Evolutionary conservation across 257 asterid genomes (phyloP).

Genomic region (Handroanthus guayacan): DNA sequence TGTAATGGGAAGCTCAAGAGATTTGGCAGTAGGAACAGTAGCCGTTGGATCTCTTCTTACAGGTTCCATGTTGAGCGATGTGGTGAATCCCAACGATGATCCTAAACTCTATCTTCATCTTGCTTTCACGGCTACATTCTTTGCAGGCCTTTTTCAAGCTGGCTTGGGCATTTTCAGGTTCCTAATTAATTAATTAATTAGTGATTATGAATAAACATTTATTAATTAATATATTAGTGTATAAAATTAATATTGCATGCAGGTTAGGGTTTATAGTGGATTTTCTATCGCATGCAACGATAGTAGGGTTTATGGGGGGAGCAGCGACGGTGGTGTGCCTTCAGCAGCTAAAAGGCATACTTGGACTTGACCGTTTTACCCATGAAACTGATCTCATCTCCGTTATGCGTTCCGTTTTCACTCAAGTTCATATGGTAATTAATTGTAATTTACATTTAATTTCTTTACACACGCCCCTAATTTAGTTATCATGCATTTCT

Average conservation of each 20-base stretch:
- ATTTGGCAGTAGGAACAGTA: slow-evolving; percentile 87
- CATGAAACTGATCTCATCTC: slow-evolving; percentile 76
- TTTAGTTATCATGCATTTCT: no score
- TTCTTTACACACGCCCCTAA: no score
- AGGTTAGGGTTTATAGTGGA: slow-evolving; percentile 95
- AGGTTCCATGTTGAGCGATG: slow-evolving; percentile 70
- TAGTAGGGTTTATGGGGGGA: slow-evolving; percentile 97
- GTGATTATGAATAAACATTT: no score
- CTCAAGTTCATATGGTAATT: slow-evolving; percentile 79
- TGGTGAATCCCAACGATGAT: slow-evolving; percentile 59
- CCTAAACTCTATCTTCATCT: slow-evolving; percentile 62
- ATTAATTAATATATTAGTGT: no score
- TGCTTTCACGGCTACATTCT: slow-evolving; percentile 74
- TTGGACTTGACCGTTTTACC: slow-evolving; percentile 84
- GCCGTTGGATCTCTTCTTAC: slow-evolving; percentile 82
- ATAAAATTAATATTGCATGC: slow-evolving; percentile 18
- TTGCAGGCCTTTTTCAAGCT: slow-evolving; percentile 70
- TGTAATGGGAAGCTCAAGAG: slow-evolving; percentile 82
- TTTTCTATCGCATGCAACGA: slow-evolving; percentile 93
- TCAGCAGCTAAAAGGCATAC: slow-evolving; percentile 84
- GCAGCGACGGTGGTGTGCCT: slow-evolving; percentile 95
- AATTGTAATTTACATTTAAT: no score
- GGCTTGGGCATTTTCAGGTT: slow-evolving; percentile 73
- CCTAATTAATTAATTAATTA: background rate
- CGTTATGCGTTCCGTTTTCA: slow-evolving; percentile 80